Conservation (phyloP, 805 yeast species). For the Cephaloascus albidus region DNA sequence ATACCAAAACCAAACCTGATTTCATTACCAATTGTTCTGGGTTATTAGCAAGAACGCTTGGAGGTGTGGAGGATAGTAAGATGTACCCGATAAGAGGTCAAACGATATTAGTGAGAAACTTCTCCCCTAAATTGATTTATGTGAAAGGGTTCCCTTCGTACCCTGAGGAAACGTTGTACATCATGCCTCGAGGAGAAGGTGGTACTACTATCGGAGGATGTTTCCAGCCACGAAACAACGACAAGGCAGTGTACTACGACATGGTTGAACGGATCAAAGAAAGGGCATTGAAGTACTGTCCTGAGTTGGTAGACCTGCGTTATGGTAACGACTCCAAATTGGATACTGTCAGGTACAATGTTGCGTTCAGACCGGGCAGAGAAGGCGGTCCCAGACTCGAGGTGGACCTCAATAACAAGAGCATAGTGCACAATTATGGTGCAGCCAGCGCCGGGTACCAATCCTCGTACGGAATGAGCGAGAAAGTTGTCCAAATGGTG, state of each 20-base stretch:
- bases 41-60: slow-evolving; percentile 30
- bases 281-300: too few relatives aligned
- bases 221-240: slow-evolving; percentile 9
- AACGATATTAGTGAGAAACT: slow-evolving; percentile 41
- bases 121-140: slow-evolving; percentile 16
- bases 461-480: too few relatives aligned
- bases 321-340: slow-evolving; percentile 15
- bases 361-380: slow-evolving; percentile 29
- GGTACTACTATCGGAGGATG: slow-evolving; percentile 39
- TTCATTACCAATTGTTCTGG: slow-evolving; percentile 54
- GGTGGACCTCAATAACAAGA: slow-evolving; percentile 12
- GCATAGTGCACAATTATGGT: slow-evolving; percentile 31
- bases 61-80: slow-evolving; percentile 34
- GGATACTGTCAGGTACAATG: slow-evolving; percentile 20
- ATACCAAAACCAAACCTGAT: too few relatives aligned
- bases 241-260: too few relatives aligned
- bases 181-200: slow-evolving; percentile 67
- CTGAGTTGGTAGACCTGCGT: too few relatives aligned
- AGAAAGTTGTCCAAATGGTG: too few relatives aligned
- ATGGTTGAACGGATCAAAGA: too few relatives aligned
- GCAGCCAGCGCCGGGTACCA: too few relatives aligned
- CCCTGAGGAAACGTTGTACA: slow-evolving; percentile 39
- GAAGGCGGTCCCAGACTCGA: slow-evolving; percentile 25
- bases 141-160: slow-evolving; percentile 22
- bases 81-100: slow-evolving; percentile 52